A percentile compares a stretch with the other conserved stretches of the same genome.
These are phyloP conservation scores for Lumnitzera littorea DNA, from an alignment of 345 rosid genomes.

Conservation along the genomic window DNA sequence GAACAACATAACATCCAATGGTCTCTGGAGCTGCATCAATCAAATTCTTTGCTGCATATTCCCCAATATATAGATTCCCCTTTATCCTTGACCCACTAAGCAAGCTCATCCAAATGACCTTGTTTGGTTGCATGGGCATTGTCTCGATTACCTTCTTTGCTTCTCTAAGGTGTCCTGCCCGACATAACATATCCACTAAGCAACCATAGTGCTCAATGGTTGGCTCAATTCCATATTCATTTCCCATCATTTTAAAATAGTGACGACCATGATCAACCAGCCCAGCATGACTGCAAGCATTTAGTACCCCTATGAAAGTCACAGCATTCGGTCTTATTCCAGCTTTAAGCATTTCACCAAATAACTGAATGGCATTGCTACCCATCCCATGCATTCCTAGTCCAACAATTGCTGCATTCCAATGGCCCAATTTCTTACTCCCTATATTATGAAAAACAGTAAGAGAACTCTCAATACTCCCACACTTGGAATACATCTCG, in stretches of 20 bases:
- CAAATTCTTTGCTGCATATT: constrained; percentile 46
- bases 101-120: constrained; percentile 56
- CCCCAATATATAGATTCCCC: constrained; percentile 36
- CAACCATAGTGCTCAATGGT: constrained; percentile 60
- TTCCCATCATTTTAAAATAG: constrained; percentile 47
- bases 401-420: constrained; percentile 69
- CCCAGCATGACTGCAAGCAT: constrained; percentile 74
- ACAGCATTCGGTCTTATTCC: constrained; percentile 39
- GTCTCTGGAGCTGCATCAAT: constrained; percentile 43
- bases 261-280: constrained; percentile 42
- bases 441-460: constrained; percentile 25
- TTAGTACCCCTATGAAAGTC: constrained; percentile 60
- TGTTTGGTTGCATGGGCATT: constrained; percentile 56
- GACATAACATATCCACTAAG: constrained; percentile 47
- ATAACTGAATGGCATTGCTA: constrained; percentile 32
- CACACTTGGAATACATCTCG: constrained; percentile 69
- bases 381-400: constrained; percentile 63
- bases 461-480: constrained; percentile 43
- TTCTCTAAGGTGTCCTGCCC: constrained; percentile 51
- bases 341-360: constrained; percentile 33
- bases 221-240: constrained; percentile 40
- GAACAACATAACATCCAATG: constrained; percentile 41
- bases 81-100: constrained; percentile 46
- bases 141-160: constrained; percentile 38
- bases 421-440: constrained; percentile 50